These are phyloP conservation scores for Plenodomus biglobosus DNA, from an alignment of 2,329 filamentous ascomycete species.

Conservation along the genomic window DNA sequence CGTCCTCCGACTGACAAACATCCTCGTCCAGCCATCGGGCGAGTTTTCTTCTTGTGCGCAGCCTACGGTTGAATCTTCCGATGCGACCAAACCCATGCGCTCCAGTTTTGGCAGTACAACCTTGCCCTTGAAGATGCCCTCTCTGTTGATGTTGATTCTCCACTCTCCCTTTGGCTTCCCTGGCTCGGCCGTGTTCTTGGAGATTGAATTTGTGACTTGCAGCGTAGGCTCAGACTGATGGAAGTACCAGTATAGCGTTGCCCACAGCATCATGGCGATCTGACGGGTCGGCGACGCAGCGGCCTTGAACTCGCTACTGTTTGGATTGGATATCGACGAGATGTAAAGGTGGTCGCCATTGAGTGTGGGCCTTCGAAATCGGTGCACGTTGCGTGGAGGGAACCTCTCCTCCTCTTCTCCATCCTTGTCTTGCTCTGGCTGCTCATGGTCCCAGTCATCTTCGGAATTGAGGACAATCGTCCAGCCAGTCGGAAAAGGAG, in stretches of 20 bases:
- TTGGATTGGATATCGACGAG: slow-evolving; percentile 85
- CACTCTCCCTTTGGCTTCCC: slow-evolving; percentile 83
- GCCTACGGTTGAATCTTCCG: slow-evolving; percentile 74
- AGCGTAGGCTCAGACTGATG: slow-evolving; percentile 76
- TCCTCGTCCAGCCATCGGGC: slow-evolving; percentile 69
- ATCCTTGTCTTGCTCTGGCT: slow-evolving; percentile 36
- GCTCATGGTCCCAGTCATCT: slow-evolving; percentile 31
- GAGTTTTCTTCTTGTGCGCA: slow-evolving; percentile 62
- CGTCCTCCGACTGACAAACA: slow-evolving; percentile 77
- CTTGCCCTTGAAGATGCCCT: slow-evolving; percentile 83
- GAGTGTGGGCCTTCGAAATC: slow-evolving; percentile 75
- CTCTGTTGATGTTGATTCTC: slow-evolving; percentile 78
- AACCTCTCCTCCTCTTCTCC: slow-evolving; percentile 37
- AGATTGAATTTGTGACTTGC: slow-evolving; percentile 63
- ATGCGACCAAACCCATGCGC: slow-evolving; percentile 83
- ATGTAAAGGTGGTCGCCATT: slow-evolving; percentile 83
- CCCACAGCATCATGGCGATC: slow-evolving; percentile 96
- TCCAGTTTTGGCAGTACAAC: slow-evolving; percentile 89
- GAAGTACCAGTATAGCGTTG: slow-evolving; percentile 96
- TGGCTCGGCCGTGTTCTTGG: slow-evolving; percentile 62
- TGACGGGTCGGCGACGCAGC: slow-evolving; percentile 80
- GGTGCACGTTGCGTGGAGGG: slow-evolving; percentile 54
- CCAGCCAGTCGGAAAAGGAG: slow-evolving; percentile 83
- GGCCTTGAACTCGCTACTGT: slow-evolving; percentile 75
- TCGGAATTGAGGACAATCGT: slow-evolving; percentile 82